Conservation (phyloP, 805 yeast genomes). For the Candida easanensis region DNA sequence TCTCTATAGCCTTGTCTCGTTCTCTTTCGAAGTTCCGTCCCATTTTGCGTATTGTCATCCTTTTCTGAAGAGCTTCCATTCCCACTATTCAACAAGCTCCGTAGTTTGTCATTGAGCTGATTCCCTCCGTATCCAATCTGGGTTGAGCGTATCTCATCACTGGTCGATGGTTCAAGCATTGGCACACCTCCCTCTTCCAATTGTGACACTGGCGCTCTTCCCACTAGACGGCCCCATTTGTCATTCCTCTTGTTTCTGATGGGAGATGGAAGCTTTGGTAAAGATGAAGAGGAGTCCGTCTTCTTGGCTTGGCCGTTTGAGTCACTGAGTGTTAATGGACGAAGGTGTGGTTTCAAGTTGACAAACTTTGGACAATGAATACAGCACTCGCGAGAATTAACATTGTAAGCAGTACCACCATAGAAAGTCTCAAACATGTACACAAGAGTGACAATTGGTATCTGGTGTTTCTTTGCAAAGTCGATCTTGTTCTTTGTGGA, state of each 20-base stretch:
- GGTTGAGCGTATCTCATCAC: conserved; percentile 10
- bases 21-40: conserved; percentile 8
- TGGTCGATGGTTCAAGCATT: background rate
- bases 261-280: conserved; percentile 52
- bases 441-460: conserved; percentile 56
- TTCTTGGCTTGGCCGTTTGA: conserved; percentile 1
- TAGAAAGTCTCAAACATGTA: conserved; percentile 52
- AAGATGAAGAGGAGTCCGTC: conserved; percentile 16
- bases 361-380: conserved; percentile 44
- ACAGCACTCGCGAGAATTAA: conserved; percentile 52
- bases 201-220: conserved; percentile 39
- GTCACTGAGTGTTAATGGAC: conserved; percentile 13
- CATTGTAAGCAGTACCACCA: conserved; percentile 34
- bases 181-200: conserved; percentile 12
- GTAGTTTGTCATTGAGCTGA: conserved; percentile 12
- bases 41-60: background rate
- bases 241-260: conserved; percentile 41
- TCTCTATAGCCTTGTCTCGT: conserved; percentile 23
- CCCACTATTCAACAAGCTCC: conserved; percentile 12
- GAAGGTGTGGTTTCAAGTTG: conserved; percentile 27
- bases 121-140: conserved; percentile 22
- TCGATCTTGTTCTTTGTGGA: conserved; percentile 52
- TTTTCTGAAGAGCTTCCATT: background rate
- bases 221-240: conserved; percentile 42
- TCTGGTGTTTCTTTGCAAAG: conserved; percentile 55